These are phyloP conservation scores for Zymoseptoria pseudotritici DNA, from an alignment of 2,329 filamentous ascomycete species.

Conservation along the genomic window DNA sequence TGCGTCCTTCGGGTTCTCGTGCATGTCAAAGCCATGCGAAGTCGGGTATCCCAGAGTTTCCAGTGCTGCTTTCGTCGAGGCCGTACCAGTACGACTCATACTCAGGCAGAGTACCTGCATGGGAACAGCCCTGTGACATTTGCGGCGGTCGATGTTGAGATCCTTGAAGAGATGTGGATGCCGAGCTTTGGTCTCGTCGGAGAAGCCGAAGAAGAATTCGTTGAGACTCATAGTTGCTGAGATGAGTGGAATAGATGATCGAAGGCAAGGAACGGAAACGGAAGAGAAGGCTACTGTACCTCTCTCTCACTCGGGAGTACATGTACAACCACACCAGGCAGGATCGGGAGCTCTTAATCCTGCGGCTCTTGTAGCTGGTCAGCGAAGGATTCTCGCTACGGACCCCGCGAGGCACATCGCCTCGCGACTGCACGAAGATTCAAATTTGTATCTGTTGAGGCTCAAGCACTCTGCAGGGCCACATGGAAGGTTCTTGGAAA, in stretches of 20 bases:
- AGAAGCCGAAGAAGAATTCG: conserved; percentile 15
- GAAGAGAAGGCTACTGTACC: not conserved
- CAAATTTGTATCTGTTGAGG: no score
- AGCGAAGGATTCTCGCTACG: not conserved
- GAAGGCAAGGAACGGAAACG: not conserved
- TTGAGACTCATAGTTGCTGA: not conserved
- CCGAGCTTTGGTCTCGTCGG: conserved; percentile 21
- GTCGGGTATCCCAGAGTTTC: conserved; percentile 16
- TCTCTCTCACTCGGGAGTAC: not conserved
- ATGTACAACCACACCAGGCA: not conserved
- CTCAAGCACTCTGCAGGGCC: no score
- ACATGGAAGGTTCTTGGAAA: no score
- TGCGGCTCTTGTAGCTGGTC: not conserved
- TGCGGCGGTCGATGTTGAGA: conserved; percentile 57
- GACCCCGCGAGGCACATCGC: not conserved
- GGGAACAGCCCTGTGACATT: conserved; percentile 41
- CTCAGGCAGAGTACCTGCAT: conserved; percentile 19
- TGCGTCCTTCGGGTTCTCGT: conserved; percentile 50
- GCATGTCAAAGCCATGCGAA: conserved; percentile 18
- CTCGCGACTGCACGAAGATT: not conserved
- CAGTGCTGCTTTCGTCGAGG: conserved; percentile 16
- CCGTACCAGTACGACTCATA: conserved; percentile 19
- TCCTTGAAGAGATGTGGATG: conserved; percentile 42
- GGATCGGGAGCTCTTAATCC: not conserved
- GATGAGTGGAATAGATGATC: no score